Evolutionary conservation across 1,284 basidiomycete genomes (phyloP), one percentile per base, ranked within the genome.

Genomic region (Baeospora myosura): DNA sequence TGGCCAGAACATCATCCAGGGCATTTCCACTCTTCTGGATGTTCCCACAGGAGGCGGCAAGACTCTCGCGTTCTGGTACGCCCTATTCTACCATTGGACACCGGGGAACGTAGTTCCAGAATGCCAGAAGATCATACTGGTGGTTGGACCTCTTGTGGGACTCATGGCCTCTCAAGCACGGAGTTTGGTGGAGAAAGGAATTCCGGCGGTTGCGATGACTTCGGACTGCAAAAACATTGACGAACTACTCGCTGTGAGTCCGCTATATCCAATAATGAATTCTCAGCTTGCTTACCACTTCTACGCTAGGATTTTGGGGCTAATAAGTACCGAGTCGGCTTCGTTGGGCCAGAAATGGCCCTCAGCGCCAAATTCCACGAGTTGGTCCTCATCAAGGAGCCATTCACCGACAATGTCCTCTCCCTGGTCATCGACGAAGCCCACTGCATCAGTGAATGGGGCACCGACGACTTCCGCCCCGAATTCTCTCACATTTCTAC

Each of bases 11-110:
- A 29, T 29, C 8, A 8, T 29, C 32, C 10, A 8, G n/a, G 51
- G 51, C 29, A 45, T 28, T 2, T 25, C 32, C 12, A 49, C 47
- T 0, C 10, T 52, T 7, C 28, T 52, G n/a, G 49, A 49, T 21
- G 41, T 49, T 18, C 52, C 50, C 0, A 53, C 49, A 1, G 50
- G 52, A 17, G 50, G 49, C 1, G 50, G 52, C 34, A 53, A 53
- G 38, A 53, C 52, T 22, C 44, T 48, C 5, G 46, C 49, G 2
- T 50, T 53, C 43, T 53, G 42, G 26, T 48, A 40, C 12, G 21
- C 51, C 8, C 46, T 51, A 0, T 53, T 53, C 33, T 53, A 53
- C 39, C 39, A 39, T 37, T 51, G 49, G 46, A 24, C 24, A 6
- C 49, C 48, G 11, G 44, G 46, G n/a, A 41, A 44, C 11, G 31